phyloP scores from a whole-genome alignment of 2,329 filamentous ascomycete species.

The Colletotrichum scovillei region DNA sequence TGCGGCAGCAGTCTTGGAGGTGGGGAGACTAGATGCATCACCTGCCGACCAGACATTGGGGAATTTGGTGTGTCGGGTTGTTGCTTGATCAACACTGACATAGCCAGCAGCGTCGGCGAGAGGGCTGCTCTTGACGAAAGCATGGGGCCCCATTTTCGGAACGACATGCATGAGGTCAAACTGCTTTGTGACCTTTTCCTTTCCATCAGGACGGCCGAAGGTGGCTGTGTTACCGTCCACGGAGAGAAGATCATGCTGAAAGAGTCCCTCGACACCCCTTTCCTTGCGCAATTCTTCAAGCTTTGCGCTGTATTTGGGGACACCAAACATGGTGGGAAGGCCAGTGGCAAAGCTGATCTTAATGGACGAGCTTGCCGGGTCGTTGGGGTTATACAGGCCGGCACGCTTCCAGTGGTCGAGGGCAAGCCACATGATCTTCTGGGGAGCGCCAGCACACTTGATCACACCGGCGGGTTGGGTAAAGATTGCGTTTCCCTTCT shows the following conservation, averaged over 20 bases:
- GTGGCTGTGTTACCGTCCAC: conserved; percentile 64
- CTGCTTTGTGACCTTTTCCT: conserved; percentile 54
- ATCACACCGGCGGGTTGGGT: conserved; percentile 68
- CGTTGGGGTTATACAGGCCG: conserved; percentile 59
- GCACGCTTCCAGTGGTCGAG: conserved; percentile 67
- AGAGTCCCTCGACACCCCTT: conserved; percentile 67
- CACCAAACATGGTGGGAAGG: conserved; percentile 68
- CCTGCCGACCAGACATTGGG: conserved; percentile 69
- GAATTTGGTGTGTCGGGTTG: conserved; percentile 64
- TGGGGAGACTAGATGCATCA: conserved; percentile 69
- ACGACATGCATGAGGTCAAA: conserved; percentile 69
- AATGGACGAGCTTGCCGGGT: conserved; percentile 54
- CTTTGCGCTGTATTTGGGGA: conserved; percentile 67
- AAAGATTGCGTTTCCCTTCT: conserved; percentile 66
- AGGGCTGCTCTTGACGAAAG: conserved; percentile 63
- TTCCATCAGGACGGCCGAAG: conserved; percentile 57
- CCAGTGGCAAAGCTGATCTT: conserved; percentile 67
- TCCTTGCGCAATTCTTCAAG: conserved; percentile 65
- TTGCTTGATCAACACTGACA: conserved; percentile 67
- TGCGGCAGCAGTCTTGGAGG: conserved; percentile 66
- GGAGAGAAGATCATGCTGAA: conserved; percentile 66
- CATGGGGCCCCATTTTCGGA: conserved; percentile 69
- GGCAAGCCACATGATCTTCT: conserved; percentile 73
- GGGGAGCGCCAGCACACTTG: conserved; percentile 71
- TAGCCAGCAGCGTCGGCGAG: conserved; percentile 67